Evolutionary conservation across 1,139 yeast genomes (phyloP), one percentile per base, ranked within the genome.

Genomic region (Suhomyces kunorum): DNA sequence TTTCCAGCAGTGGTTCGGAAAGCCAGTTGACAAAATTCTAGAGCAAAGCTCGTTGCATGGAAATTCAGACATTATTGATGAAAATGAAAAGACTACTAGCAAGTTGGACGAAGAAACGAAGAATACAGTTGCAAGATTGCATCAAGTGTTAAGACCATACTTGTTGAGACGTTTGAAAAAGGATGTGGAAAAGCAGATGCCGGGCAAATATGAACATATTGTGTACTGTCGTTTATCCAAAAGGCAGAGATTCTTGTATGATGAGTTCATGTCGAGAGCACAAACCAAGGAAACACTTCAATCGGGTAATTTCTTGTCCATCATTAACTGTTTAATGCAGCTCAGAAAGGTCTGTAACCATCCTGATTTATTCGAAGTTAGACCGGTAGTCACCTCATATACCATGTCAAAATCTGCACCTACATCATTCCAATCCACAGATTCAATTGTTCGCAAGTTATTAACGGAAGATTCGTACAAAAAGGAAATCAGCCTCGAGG

Each of bases 151-250:
- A 51, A 76, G 98, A 46, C 99, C 99, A 0, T 94, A 92, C 55
- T 68, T 94, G 34, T 68, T 94, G 44, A 80, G 99, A 58, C 81
- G 99, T 49, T 74, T 94, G 55, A 94, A 94, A 59, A 89, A 88
- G 19, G 99, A 94, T 61, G 99, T 94, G 11, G 99, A 94, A 55
- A 88, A 92, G 59, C 98, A 94, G 63, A 92, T 94, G 98, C 99
- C 99, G 1, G 97, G 87, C 1, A 94, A 94, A 58, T 87, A 88
- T 60, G 99, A 94, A 59, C 99, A 94, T 61, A 81, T 94, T 45
- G 82, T 94, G 6, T 88, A 87, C 56, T 94, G 98, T 66, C 79
- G 96, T 26, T 67, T 94, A 38, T 90, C 98, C 1, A 89, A 92
- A 54, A 78, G 99, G 49, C 99, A 94, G 58, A 69, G 98, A 42